Evolutionary conservation across 805 yeast genomes (phyloP).

Genomic region (Saturnispora kantuleensis): DNA sequence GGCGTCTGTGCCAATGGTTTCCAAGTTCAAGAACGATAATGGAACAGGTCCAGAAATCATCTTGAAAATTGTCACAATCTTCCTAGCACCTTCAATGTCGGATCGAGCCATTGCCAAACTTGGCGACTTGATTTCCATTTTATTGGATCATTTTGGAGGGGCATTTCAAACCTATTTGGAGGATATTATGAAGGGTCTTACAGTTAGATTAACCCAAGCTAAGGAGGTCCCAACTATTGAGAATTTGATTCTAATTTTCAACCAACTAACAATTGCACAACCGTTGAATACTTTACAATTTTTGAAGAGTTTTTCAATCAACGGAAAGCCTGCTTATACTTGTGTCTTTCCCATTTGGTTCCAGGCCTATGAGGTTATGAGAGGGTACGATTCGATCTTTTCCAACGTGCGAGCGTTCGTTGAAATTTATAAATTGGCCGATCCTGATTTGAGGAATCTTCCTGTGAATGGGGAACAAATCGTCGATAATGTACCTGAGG

Average conservation of each 20-base stretch:
- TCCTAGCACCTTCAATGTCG: slow-evolving; percentile 59
- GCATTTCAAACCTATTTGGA: slow-evolving; percentile 34
- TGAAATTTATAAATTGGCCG: slow-evolving; percentile 51
- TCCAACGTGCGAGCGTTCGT: slow-evolving; percentile 63
- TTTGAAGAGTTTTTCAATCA: slow-evolving; percentile 32
- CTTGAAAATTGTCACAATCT: slow-evolving; percentile 55
- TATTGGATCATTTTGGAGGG: slow-evolving; percentile 27
- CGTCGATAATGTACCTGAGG: slow-evolving; percentile 40
- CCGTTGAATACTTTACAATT: slow-evolving; percentile 57
- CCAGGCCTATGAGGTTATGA: slow-evolving; percentile 64
- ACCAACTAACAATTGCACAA: slow-evolving; percentile 55
- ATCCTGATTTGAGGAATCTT: slow-evolving; percentile 39
- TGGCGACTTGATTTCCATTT: slow-evolving; percentile 37
- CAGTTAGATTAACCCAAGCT: slow-evolving; percentile 54
- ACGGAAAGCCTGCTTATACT: slow-evolving; percentile 35
- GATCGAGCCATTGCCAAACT: slow-evolving; percentile 78
- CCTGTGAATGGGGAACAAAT: slow-evolving; percentile 71
- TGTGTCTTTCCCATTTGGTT: slow-evolving; percentile 74
- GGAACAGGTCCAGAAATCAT: slow-evolving; percentile 44
- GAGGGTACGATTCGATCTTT: slow-evolving; percentile 67
- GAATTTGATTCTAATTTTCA: slow-evolving; percentile 65
- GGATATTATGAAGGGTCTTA: slow-evolving; percentile 65
- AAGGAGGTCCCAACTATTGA: slow-evolving; percentile 66
- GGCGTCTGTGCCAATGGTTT: slow-evolving; percentile 18
- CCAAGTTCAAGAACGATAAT: slow-evolving; percentile 13